A percentile compares a stretch with the other conserved stretches of the same genome.
Evolutionary conservation across 768 basidiomycete species (phyloP).

Genomic region (Lenzites betulinus): DNA sequence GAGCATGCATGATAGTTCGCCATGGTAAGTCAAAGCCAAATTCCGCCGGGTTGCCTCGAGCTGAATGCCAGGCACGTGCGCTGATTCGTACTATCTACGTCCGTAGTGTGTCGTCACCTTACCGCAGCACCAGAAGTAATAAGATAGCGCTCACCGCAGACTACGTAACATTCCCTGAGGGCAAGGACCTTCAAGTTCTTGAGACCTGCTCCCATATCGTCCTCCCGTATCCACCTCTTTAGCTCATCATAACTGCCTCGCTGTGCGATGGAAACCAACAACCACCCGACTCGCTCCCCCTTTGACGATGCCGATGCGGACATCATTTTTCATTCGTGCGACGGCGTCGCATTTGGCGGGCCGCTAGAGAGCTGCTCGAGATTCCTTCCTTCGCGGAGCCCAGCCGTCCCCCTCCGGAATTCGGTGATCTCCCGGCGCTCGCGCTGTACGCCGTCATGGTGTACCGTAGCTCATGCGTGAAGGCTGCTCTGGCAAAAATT

Average conservation of each 20-base stretch:
- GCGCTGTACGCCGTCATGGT: neutral
- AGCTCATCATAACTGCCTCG: too few relatives aligned
- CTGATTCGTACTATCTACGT: too few relatives aligned
- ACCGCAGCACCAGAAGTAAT: too few relatives aligned
- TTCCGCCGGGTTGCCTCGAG: too few relatives aligned
- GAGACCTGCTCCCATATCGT: too few relatives aligned
- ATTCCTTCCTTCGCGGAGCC: neutral
- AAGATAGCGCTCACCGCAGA: too few relatives aligned
- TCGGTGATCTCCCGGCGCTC: neutral
- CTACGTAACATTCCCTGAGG: too few relatives aligned
- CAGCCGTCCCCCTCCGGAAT: neutral
- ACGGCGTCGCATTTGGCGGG: conserved; percentile 32
- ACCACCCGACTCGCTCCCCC: neutral
- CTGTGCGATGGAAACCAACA: neutral
- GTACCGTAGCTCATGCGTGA: neutral
- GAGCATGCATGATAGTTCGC: neutral
- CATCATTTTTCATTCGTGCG: conserved; percentile 44
- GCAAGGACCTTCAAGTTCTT: too few relatives aligned
- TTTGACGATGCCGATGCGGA: conserved; percentile 45
- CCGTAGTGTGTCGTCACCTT: too few relatives aligned
- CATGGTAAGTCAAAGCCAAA: too few relatives aligned
- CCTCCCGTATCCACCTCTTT: too few relatives aligned
- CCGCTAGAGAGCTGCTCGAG: neutral
- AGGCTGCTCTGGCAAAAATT: neutral
- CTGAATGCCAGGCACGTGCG: too few relatives aligned